Evolutionary conservation across 495 filamentous ascomycete genomes (phyloP), one percentile per base, ranked within the genome.

Genomic region (Chaetomium fimeti): DNA sequence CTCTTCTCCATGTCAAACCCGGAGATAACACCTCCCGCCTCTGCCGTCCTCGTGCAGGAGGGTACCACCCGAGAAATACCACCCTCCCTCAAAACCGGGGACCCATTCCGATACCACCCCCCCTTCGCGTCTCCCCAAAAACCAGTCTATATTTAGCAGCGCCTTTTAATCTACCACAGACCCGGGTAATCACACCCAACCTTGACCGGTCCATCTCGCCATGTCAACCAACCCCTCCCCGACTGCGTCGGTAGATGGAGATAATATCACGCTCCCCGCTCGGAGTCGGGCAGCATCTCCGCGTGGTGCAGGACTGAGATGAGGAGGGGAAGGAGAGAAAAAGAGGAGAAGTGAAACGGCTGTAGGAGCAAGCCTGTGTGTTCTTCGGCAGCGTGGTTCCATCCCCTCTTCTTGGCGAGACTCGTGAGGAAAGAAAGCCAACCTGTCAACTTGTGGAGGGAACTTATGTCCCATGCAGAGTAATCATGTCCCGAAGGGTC

Each of bases 161-260:
- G 38, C 24, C 16, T 18, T 9, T 24, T 18, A 55, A 55, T 55
- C 28, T 55, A 36, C 52, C 52, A 55, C 52, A 36, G n/a, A 55
- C 28, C 51, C 52, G 52, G 52, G 28, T 55, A 18, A 29, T n/a
- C 51, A 4, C 51, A 29, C 25, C 40, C 11, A 24, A 25, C 18
- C 47, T 24, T 24, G 5, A 49, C 47, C 20, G 47, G 47, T 49
- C 47, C 6, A 11, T 15, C 40, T 22, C 11, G 47, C 20, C 1
- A 16, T 24, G 12, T 9, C 51, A 53, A 25, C 24, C 47, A 6
- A 20, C 20, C 25, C 20, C 11, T 24, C 3, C 20, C 8, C 20
- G 47, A 24, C 47, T 24, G 3, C 18, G 5, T 24, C 18, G n/a
- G 20, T 13, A 49, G 22, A 22, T 8, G 18, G 20, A 22, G 18